Base-by-base conservation (phyloP, 768 basidiomycete species). In the Russula earlei region DNA sequence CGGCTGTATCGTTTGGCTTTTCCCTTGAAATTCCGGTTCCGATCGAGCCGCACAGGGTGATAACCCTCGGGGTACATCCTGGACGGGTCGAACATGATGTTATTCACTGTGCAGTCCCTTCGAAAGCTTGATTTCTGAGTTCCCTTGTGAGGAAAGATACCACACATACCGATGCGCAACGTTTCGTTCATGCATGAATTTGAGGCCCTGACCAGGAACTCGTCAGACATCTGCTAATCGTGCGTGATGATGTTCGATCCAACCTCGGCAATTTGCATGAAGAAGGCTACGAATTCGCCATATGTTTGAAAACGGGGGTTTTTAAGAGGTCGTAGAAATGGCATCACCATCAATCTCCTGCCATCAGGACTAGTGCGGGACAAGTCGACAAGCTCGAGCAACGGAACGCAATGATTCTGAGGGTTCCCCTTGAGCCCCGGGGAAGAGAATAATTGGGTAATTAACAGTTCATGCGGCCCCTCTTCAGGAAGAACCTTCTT, bases 261-360 rank as follows among this genome's bases (percentile, higher is more conserved):
- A 17, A 58, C 51, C 56, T 58, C 56, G 40, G 38, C 31, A 6
- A 58, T 56, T 24, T 56, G 62, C 48, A 15, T 36, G 29, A 63
- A 55, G 40, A 63, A 63, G 1, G 49, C 58, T 1, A 64, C 45
- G 37, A 52, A 64, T 45, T 63, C 62, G 33, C 62, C 58, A 20
- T 62, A 45, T 8, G 62, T 56, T 37, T 52, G 49, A 40, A 63
- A 54, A n/a, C 24, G 54, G 20, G 62, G 62, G 22, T 64, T 36
- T 14, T 55, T 56, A 45, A 60, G 52, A 5, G 52, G 41, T 1
- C 62, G 62, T 10, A 63, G 38, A 4, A 52, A 55, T 33, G 62
- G 62, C 44, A 63, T 48, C 15, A 63, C 62, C 34, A 63, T 60
- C 7, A 63, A 17, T 27, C 42, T 49, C 25, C 20, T 50, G 27